Evolutionary conservation across 805 yeast species (phyloP).

Genomic region (Sugiyamaella floridensis): DNA sequence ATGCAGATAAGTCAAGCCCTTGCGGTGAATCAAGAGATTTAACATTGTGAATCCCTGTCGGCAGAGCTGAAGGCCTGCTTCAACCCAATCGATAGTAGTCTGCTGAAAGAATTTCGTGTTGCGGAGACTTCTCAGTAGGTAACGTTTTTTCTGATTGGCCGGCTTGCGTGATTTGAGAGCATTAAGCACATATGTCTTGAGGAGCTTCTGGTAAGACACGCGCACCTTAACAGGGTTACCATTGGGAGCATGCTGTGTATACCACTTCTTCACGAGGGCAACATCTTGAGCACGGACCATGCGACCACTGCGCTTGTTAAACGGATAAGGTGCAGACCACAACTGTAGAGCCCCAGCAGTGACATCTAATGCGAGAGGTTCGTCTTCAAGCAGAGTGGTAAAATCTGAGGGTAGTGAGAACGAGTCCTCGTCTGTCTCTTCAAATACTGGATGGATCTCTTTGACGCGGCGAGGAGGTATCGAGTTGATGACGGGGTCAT

Average conservation of each 20-base stretch:
- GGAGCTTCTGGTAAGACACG: slow-evolving; percentile 81
- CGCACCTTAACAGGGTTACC: slow-evolving; percentile 67
- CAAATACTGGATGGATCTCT: slow-evolving; percentile 12
- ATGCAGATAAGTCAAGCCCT: slow-evolving; percentile 87
- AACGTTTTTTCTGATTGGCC: slow-evolving; percentile 44
- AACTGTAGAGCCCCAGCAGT: slow-evolving; percentile 51
- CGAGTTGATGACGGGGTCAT: slow-evolving; percentile 50
- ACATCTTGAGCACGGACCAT: slow-evolving; percentile 86
- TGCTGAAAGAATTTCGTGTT: slow-evolving; percentile 84
- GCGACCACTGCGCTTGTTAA: slow-evolving; percentile 63
- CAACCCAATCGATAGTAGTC: slow-evolving; percentile 95
- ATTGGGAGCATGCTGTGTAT: slow-evolving; percentile 54
- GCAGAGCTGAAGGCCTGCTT: slow-evolving; percentile 92
- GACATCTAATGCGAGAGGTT: slow-evolving; percentile 41
- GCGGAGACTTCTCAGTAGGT: slow-evolving; percentile 57
- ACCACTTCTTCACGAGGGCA: slow-evolving; percentile 77
- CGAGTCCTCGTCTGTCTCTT: slow-evolving; percentile 32
- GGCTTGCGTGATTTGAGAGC: slow-evolving; percentile 49
- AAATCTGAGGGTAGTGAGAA: slow-evolving; percentile 35
- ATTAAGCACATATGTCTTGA: slow-evolving; percentile 68
- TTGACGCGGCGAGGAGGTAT: slow-evolving; percentile 31
- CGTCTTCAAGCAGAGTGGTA: slow-evolving; percentile 34
- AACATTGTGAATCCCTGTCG: slow-evolving; percentile 92
- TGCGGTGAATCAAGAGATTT: slow-evolving; percentile 78
- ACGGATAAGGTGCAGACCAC: slow-evolving; percentile 83